Evolutionary conservation across 257 asterid genomes (phyloP).

Genomic region (Rehmannia glutinosa): DNA sequence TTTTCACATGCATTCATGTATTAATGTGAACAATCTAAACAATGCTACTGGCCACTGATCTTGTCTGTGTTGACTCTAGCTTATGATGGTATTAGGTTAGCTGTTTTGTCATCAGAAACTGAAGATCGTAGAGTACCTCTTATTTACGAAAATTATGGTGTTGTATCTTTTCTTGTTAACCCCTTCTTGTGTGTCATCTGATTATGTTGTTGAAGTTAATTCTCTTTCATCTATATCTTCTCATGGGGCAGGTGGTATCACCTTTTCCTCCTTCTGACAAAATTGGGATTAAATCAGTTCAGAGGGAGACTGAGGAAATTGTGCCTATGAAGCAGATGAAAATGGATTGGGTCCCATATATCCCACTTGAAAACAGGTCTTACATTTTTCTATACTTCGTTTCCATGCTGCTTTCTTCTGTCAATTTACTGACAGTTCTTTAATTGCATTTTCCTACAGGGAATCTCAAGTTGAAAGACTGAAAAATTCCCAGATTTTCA

Average conservation of each 20-base stretch:
- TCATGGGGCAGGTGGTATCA: constrained; percentile 58
- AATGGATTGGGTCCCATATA: constrained; percentile 97
- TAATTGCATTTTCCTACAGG: constrained; percentile 36
- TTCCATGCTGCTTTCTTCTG: constrained; percentile 7
- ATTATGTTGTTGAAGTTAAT: not conserved
- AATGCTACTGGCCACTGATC: not conserved
- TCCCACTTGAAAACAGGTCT: constrained; percentile 74
- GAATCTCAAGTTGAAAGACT: constrained; percentile 85
- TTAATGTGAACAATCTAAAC: not conserved
- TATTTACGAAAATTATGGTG: not conserved
- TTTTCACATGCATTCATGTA: too few relatives aligned
- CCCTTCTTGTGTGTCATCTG: not conserved
- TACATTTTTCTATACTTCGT: not conserved
- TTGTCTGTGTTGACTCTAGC: too few relatives aligned
- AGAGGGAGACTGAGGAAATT: constrained; percentile 87
- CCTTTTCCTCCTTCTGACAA: constrained; percentile 98
- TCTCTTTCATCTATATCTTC: constrained; percentile 10
- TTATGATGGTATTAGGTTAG: not conserved
- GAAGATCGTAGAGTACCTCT: not conserved
- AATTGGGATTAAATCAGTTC: constrained; percentile 90
- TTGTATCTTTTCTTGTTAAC: not conserved
- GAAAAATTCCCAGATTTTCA: constrained; percentile 67
- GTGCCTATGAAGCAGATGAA: constrained; percentile 94
- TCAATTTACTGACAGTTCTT: constrained; percentile 5
- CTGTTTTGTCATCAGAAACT: not conserved